Base-by-base conservation (phyloP, 768 basidiomycete species). In the Pholiota conissans region DNA sequence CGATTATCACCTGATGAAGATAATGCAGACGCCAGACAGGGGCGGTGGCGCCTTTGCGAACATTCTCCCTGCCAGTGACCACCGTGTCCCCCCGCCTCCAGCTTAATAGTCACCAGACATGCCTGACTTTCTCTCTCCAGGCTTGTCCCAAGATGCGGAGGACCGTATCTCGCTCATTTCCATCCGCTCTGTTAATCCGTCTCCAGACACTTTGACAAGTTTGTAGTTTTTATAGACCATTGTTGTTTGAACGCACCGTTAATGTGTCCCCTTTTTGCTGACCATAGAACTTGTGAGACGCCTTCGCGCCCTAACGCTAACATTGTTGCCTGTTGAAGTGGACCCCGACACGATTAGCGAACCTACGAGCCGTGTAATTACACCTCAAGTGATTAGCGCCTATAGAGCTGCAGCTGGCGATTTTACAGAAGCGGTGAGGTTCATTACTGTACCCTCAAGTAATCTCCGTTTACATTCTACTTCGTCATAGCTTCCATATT, bases 401-500 rank as follows among this genome's bases (percentile, higher is more conserved):
- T 98, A 88, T 65, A 80, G 78, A 26, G 83, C 82, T 49, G 89
- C 92, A 22, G 95, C 90, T 7, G 95, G 95, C 5, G 93, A 96
- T 72, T 95, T 95, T 67, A 71, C 77, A 16, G 91, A 94, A 67
- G 90, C 91, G 24, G 92, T 95, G 65, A 62, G 87, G 26, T 27
- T 54, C 30, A 32, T 26, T n/a, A 4, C 27, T 3, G 16, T 39
- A 20, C 24, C 22, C 22, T 45, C 5, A 18, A 20, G 8, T 45
- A 6, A 20, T 18, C 42, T 24, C 8, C 9, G n/a, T n/a, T n/a
- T n/a, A n/a, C n/a, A n/a, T n/a, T n/a, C n/a, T n/a, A n/a, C n/a
- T n/a, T n/a, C n/a, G n/a, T n/a, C n/a, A n/a, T 63, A 93, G 90
- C 79, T 93, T n/a, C 90, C 91, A 0, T 94, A 92, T 63, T 87